Percentiles rank a stretch among this genome's conserved stretches.
Evolutionary conservation across 2,329 filamentous ascomycete genomes (phyloP).

Genomic region (Colletotrichum ledebouriae): DNA sequence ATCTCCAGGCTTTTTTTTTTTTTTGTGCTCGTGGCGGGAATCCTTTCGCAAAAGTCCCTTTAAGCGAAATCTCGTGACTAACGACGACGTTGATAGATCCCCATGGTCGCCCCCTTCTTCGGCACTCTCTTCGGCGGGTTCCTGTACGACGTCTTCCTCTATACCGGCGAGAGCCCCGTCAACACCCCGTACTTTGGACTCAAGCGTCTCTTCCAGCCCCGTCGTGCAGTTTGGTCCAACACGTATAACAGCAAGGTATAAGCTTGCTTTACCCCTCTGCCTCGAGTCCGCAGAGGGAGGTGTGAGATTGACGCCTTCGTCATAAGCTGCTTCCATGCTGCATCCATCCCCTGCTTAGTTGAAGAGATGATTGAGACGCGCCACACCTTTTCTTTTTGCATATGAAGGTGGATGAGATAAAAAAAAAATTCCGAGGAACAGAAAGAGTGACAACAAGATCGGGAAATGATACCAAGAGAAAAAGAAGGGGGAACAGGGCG

Average conservation of each 20-base stretch:
- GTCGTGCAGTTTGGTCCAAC: conserved; percentile 50
- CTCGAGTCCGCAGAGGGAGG: not conserved
- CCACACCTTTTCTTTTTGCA: no score
- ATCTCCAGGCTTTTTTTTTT: not conserved
- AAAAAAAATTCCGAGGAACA: not conserved
- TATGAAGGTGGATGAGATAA: not conserved
- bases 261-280: conserved; percentile 10
- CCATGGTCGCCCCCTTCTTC: conserved; percentile 78
- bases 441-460: not conserved
- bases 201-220: conserved; percentile 60
- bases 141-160: conserved; percentile 77
- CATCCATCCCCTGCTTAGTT: no score
- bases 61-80: conserved; percentile 5
- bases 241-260: conserved; percentile 37
- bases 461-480: conserved; percentile 13
- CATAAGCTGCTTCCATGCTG: no score
- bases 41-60: not conserved
- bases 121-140: conserved; percentile 75
- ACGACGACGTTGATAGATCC: conserved; percentile 62
- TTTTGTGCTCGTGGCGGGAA: conserved; percentile 11
- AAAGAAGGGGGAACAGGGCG: not conserved
- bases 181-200: conserved; percentile 77
- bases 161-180: conserved; percentile 77
- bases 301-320: not conserved
- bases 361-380: no score